phyloP scores from a whole-genome alignment of 192 early-diverging fungal genomes.

The Podila clonocystis region DNA sequence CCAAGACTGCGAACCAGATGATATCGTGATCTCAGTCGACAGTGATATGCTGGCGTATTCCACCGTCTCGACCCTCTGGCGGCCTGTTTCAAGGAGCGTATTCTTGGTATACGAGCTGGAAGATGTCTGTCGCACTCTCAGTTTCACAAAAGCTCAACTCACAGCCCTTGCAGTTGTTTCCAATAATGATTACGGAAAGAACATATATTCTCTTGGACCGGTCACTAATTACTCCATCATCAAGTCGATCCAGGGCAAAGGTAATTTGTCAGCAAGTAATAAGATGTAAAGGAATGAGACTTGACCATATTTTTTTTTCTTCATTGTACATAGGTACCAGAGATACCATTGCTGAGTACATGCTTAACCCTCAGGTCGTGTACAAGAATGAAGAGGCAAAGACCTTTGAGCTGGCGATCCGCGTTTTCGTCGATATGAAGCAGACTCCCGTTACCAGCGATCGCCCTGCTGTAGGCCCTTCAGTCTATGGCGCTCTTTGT shows the following conservation, averaged over 20 bases:
- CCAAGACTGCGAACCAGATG: neutral
- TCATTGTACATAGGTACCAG: neutral
- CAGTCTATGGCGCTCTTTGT: neutral
- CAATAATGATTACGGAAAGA: constrained; percentile 2
- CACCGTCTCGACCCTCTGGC: neutral
- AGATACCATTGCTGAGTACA: neutral
- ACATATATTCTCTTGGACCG: neutral
- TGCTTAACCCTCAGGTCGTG: neutral
- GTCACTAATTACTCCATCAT: constrained; percentile 1
- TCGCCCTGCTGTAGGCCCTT: neutral
- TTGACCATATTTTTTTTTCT: neutral
- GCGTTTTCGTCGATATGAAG: neutral
- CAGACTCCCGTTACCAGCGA: neutral
- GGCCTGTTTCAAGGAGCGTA: neutral
- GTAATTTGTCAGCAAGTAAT: neutral
- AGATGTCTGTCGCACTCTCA: neutral
- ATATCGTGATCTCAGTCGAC: constrained; percentile 8
- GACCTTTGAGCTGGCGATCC: constrained; percentile 6
- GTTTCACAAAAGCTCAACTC: neutral
- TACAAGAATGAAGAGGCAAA: neutral
- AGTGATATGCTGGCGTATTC: constrained; percentile 13
- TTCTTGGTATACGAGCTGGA: neutral
- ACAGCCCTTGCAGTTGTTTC: constrained; percentile 13
- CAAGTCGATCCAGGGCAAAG: neutral
- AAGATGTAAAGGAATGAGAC: constrained; percentile 5